Conservation (phyloP, 306 rosid genomes). For the Quercus berberidifolia region DNA sequence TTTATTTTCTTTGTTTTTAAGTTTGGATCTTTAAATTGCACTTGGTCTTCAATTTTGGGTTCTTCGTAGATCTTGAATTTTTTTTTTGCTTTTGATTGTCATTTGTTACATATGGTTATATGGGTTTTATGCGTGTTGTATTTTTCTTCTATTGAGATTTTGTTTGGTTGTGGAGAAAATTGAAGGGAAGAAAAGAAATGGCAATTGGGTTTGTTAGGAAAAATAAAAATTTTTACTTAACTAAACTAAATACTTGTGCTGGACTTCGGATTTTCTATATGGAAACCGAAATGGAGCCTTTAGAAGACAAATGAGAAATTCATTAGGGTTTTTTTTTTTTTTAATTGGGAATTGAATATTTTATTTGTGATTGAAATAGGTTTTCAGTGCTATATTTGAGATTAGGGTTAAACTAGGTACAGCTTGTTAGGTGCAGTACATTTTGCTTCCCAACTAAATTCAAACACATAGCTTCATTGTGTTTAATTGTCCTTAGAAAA, state of each 20-base stretch:
- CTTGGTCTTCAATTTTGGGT: conserved; percentile 9
- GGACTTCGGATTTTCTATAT: neutral
- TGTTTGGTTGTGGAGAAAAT: neutral
- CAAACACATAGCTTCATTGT: no score
- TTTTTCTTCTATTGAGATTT: neutral
- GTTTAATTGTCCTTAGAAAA: no score
- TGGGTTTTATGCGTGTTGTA: neutral
- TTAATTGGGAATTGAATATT: neutral
- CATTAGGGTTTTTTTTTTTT: neutral
- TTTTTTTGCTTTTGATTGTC: neutral
- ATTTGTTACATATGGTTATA: neutral
- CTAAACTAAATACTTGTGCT: neutral
- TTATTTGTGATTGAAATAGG: neutral
- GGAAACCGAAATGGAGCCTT: neutral
- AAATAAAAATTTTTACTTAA: neutral
- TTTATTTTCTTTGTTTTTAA: neutral
- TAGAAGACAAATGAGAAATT: neutral
- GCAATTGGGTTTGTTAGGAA: neutral
- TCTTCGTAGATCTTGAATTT: neutral
- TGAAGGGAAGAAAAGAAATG: neutral
- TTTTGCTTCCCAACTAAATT: no score
- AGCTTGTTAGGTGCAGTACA: no score
- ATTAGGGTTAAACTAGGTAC: no score
- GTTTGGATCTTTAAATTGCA: conserved; percentile 7
- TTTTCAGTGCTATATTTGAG: neutral